Conservation (phyloP, 768 basidiomycete species). For the Kwoniella sp. region DNA sequence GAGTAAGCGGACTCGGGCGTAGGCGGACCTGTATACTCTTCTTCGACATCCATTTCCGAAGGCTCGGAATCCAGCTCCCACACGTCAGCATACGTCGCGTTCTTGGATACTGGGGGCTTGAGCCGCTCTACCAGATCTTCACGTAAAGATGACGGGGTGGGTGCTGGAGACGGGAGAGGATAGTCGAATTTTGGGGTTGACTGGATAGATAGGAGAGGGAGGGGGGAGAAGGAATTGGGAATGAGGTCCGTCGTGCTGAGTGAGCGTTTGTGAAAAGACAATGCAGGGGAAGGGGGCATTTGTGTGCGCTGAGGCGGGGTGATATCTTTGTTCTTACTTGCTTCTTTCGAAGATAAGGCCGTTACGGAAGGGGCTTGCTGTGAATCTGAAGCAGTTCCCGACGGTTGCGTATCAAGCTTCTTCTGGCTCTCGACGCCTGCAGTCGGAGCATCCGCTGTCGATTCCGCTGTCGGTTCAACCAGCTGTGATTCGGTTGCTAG, state of each 20-base stretch:
- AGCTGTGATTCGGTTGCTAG: too few species aligned
- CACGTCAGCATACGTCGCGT: constrained; percentile 27
- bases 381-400: neutral
- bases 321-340: neutral
- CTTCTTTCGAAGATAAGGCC: neutral
- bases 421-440: neutral
- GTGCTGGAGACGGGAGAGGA: constrained; percentile 35
- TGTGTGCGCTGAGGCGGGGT: neutral
- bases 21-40: constrained; percentile 35
- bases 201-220: constrained; percentile 11
- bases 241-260: constrained; percentile 26
- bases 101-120: constrained; percentile 14
- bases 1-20: constrained; percentile 31
- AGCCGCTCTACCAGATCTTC: constrained; percentile 39
- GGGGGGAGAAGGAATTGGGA: constrained; percentile 30
- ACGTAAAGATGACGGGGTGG: constrained; percentile 37
- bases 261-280: neutral
- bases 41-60: constrained; percentile 35
- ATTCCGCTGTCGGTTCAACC: neutral
- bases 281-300: neutral
- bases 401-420: neutral
- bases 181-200: constrained; percentile 19
- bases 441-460: neutral
- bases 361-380: neutral
- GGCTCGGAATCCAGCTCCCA: constrained; percentile 35